Evolutionary conservation across 2,329 filamentous ascomycete species (phyloP), one percentile per base, ranked within the genome.

Genomic region (Podosphaera fusca): DNA sequence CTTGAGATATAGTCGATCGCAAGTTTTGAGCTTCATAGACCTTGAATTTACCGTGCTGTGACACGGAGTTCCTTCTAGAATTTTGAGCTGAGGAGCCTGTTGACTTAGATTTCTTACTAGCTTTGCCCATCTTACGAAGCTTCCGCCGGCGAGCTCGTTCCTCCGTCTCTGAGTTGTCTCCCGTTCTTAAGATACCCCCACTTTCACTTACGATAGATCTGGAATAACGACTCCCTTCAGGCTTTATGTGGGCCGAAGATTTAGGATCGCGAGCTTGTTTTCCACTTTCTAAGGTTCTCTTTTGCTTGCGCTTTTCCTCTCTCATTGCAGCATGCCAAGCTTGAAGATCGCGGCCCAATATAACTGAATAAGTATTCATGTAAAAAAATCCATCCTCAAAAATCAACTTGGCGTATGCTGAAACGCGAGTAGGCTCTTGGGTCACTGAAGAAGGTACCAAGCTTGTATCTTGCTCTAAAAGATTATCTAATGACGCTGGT

Each of bases 381-480:
- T 85, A 84, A 67, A 85, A 88, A 57, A 81, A 77, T 65, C 84
- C 83, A 71, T 89, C 85, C 62, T 77, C 75, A 66, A 89, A 88
- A 63, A 81, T 78, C 59, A 89, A 69, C 62, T 75, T 75, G 38
- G 75, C 76, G 63, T 73, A 78, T 46, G 74, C 75, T 34, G 69
- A 68, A 60, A 74, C 35, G 38, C 55, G 55, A 50, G 55, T 34
- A n/a, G 45, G 55, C 21, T 58, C 57, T 34, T 56, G 36, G 10
- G 59, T 55, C 14, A 59, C 47, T n/a, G 61, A 61, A 31, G 60
- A 58, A 49, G 60, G 57, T 12, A 60, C 63, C 7, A 62, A 55
- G 42, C 60, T 60, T n/a, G 59, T 58, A 30, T 56, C 46, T 45
- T 56, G 29, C 4, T n/a, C 34, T 30, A 56, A 14, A 46, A 52